phyloP scores from a whole-genome alignment of 2,329 filamentous ascomycete genomes.

The Sporothrix humicola region DNA sequence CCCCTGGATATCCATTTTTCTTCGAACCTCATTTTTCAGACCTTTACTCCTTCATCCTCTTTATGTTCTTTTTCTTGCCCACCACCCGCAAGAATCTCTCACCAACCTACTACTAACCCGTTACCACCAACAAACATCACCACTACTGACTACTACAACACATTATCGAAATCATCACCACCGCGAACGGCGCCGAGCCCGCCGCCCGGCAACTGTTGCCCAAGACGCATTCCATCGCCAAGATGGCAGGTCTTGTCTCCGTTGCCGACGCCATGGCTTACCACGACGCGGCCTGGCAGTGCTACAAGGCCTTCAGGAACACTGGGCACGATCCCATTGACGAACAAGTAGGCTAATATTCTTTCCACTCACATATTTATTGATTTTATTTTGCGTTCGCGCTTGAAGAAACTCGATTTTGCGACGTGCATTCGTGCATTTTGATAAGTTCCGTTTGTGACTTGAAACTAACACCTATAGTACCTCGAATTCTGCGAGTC shows the following conservation, averaged over 20 bases:
- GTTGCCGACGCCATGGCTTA: background rate
- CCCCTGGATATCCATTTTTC: conserved; percentile 8
- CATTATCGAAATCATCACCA: background rate
- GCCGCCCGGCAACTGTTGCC: too few species aligned
- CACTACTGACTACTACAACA: background rate
- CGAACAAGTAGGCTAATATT: background rate
- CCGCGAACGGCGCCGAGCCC: background rate
- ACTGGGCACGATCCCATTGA: background rate
- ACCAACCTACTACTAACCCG: background rate
- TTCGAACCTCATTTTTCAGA: conserved; percentile 27
- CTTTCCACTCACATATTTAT: too few species aligned
- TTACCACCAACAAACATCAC: background rate
- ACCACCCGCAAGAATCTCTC: background rate
- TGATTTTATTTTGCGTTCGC: too few species aligned
- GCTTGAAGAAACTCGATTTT: too few species aligned
- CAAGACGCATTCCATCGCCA: background rate
- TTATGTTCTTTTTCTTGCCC: background rate
- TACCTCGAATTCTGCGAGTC: background rate
- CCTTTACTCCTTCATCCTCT: conserved; percentile 10
- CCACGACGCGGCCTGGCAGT: too few species aligned
- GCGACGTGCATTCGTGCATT: too few species aligned
- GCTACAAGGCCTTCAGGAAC: background rate
- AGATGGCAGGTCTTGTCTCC: background rate
- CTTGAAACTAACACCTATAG: conserved; percentile 7
- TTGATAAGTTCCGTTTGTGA: background rate